Base-by-base conservation (phyloP, 2,329 filamentous ascomycete species). In the Bimuria novae-zelandiae region DNA sequence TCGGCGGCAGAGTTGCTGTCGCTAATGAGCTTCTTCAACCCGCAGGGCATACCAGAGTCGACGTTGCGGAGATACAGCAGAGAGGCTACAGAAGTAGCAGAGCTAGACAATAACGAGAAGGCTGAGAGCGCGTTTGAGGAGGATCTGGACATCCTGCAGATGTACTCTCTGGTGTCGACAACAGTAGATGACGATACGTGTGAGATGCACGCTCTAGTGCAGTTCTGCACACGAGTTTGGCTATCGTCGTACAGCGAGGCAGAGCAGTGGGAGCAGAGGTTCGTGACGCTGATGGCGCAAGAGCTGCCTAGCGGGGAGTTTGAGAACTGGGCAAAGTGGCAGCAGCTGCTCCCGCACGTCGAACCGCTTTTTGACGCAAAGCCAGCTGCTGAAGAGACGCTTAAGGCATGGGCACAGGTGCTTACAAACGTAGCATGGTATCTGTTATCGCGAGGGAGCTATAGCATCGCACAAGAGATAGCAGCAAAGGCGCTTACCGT, bases 11-110 rank as follows among this genome's bases (percentile, higher is more conserved):
- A 78, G 14, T 61, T 80, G 12, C 57, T 81, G 1, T 76, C 76
- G 1, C 65, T 80, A 0, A 80, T 81, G 74, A 78, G 77, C 64
- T 75, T 77, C 51, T 81, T 77, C 56, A 69, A 81, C 45, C 63
- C 65, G 16, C 72, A 79, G 56, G 73, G 69, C 7, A 78, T 80
- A 19, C 72, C 74, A 0, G 67, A 4, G 76, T 39, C 51, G 4
- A 51, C 68, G 3, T 56, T 67, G 19, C n/a, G 29, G 1, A 43
- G 41, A 3, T 67, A 67, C 45, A 6, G 4, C 14, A 17, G 17
- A 33, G 30, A 16, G 4, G 30, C 5, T 27, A n/a, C n/a, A n/a
- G n/a, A 30, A 30, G 27, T 7, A 7, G 27, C 7, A 12, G 27
- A 30, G 12, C 7, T 14, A 36, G 49, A 43, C 17, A 35, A 49